These are phyloP conservation scores for Miscanthus lutarioriparius DNA, from an alignment of 176 grass and related monocot species.

Conservation along the genomic window DNA sequence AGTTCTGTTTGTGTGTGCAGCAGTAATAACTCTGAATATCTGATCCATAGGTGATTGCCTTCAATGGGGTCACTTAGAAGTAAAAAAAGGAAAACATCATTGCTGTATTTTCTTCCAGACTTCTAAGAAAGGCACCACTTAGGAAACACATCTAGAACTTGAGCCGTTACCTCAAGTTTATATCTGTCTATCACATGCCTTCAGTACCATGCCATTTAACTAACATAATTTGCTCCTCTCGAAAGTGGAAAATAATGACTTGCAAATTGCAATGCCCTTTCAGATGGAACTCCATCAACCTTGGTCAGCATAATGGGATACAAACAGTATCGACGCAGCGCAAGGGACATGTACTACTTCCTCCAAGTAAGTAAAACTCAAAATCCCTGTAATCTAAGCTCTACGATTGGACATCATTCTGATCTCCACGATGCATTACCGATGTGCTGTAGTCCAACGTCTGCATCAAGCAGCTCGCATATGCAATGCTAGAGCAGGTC, in stretches of 20 bases:
- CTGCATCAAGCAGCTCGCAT: conserved; percentile 89
- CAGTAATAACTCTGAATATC: conserved; percentile 2
- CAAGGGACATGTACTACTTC: conserved; percentile 93
- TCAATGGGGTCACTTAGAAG: background rate
- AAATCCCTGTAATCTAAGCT: background rate
- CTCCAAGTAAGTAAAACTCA: conserved; percentile 71
- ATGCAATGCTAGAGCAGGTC: conserved; percentile 70
- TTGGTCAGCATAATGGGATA: conserved; percentile 94
- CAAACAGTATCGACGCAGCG: conserved; percentile 72
- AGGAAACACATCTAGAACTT: background rate
- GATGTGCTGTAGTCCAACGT: conserved; percentile 67
- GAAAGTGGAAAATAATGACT: background rate
- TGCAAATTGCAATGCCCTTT: conserved; percentile 22
- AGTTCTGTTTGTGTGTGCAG: background rate
- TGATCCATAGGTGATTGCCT: background rate
- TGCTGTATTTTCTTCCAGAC: background rate
- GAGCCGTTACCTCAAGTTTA: background rate
- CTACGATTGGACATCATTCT: background rate
- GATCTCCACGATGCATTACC: conserved; percentile 3
- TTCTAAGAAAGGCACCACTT: background rate
- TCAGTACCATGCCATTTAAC: background rate
- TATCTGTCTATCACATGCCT: background rate
- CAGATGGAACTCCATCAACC: conserved; percentile 84
- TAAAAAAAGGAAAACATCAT: conserved; percentile 1
- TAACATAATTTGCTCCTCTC: background rate